phyloP scores from a whole-genome alignment of 805 yeast genomes.

The Kuraishia hungarica region DNA sequence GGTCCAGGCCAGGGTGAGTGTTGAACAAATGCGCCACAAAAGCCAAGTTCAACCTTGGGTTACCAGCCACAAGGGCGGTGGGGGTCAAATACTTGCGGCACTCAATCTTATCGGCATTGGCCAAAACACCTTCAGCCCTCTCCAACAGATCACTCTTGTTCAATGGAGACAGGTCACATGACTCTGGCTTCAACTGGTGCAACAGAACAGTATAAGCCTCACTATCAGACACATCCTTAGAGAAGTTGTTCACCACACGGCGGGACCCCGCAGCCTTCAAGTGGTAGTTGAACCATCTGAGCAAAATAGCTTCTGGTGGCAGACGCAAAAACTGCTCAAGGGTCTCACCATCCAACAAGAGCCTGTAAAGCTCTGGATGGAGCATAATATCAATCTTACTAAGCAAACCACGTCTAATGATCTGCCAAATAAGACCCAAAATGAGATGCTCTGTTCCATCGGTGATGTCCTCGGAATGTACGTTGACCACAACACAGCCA shows the following conservation, averaged over 20 bases:
- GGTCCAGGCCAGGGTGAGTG: slow-evolving; percentile 94
- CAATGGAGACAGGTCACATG: slow-evolving; percentile 77
- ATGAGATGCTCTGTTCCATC: slow-evolving; percentile 93
- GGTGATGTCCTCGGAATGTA: slow-evolving; percentile 87
- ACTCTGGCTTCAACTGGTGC: slow-evolving; percentile 78
- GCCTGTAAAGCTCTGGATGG: slow-evolving; percentile 93
- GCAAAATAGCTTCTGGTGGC: slow-evolving; percentile 94
- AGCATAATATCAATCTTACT: slow-evolving; percentile 91
- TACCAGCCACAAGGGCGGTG: slow-evolving; percentile 86
- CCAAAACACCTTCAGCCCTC: slow-evolving; percentile 83
- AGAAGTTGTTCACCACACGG: slow-evolving; percentile 80
- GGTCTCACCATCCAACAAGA: slow-evolving; percentile 94
- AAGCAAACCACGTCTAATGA: slow-evolving; percentile 90
- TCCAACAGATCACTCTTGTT: slow-evolving; percentile 63
- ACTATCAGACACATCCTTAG: slow-evolving; percentile 86
- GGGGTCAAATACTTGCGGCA: slow-evolving; percentile 95
- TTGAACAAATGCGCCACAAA: slow-evolving; percentile 96
- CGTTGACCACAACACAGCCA: slow-evolving; percentile 97
- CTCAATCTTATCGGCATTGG: slow-evolving; percentile 83
- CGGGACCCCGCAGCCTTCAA: slow-evolving; percentile 86
- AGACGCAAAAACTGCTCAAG: slow-evolving; percentile 92
- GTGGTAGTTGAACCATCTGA: slow-evolving; percentile 97
- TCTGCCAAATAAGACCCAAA: slow-evolving; percentile 92
- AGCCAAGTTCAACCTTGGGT: slow-evolving; percentile 92
- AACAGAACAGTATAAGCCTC: slow-evolving; percentile 88